These are phyloP conservation scores for Eruca vesicaria DNA, from an alignment of 441 rosid species.

Conservation along the genomic window DNA sequence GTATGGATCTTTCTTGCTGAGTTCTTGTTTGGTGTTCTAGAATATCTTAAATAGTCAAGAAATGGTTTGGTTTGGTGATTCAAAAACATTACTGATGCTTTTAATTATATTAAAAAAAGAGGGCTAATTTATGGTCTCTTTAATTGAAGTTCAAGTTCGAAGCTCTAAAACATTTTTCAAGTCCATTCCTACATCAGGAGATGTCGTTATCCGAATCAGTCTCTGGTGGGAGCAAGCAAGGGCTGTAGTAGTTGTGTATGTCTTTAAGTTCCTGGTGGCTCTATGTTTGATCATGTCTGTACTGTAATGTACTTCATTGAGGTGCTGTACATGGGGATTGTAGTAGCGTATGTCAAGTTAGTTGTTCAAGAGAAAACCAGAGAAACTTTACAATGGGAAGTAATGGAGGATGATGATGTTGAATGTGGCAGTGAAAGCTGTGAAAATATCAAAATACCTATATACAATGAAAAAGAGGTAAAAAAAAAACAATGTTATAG, in stretches of 20 bases:
- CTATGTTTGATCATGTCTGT: constrained; percentile 72
- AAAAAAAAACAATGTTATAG: no score
- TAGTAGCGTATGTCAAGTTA: no score
- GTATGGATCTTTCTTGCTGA: no score
- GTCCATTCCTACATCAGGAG: constrained; percentile 9
- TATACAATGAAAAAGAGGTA: no score
- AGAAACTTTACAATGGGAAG: no score
- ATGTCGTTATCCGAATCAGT: neutral
- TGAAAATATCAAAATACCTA: no score
- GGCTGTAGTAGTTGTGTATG: constrained; percentile 62
- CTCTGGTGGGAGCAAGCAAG: constrained; percentile 57
- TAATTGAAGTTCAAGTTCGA: constrained; percentile 25
- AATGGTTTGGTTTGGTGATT: constrained; percentile 1
- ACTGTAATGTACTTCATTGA: constrained; percentile 72
- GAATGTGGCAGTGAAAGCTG: no score
- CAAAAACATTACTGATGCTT: neutral
- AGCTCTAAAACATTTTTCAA: constrained; percentile 18
- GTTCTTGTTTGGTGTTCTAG: no score
- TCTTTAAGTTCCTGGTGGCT: constrained; percentile 52
- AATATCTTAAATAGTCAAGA: neutral
- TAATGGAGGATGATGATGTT: no score
- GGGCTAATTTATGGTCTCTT: neutral
- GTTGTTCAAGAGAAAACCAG: no score
- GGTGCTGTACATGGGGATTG: no score
- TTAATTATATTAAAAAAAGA: neutral